Evolutionary conservation across 1,284 basidiomycete genomes (phyloP), one percentile per base, ranked within the genome.

Genomic region (Ceratobasidium sp.): DNA sequence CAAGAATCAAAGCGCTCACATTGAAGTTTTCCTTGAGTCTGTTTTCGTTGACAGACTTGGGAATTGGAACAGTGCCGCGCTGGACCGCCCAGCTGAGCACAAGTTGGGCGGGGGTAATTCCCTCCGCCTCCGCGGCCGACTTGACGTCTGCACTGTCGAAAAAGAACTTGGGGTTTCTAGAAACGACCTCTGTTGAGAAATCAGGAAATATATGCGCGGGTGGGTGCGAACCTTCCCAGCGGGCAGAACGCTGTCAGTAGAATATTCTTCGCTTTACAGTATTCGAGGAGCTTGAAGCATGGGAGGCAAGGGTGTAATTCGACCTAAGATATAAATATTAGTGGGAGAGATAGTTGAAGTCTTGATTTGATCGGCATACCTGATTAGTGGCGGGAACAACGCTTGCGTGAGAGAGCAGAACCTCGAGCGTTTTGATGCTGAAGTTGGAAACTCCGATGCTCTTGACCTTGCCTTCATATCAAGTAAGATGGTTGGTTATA

Each of bases 221-320:
- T 22, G 27, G 45, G 33, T 51, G 22, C 22, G 80, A 81, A 89
- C 66, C 66, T 93, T 19, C 95, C 95, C 1, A 97, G 87, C 11
- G 94, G 94, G 75, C 90, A 92, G 85, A 95, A 96, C 0, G 94
- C 93, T 14, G 93, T 94, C 77, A 96, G 84, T 77, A 92, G 87
- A 79, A 97, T 96, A 77, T 87, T 87, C 81, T 94, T 89, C 75
- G 88, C 56, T 79, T 91, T 89, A 85, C 89, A 90, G 84, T 87
- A 93, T 24, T 85, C 85, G 60, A 91, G 85, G 63, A 93, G 87
- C 17, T 92, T 89, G 72, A 91, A 87, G 78, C 94, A 91, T 3
- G 87, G 91, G 63, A 91, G 86, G 60, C 90, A 86, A 7, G 95
- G 94, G 85, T 97, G 95, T 44, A 89, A 89, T 83, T 96, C 94